Percentiles rank a stretch among this genome's conserved stretches.
These are phyloP conservation scores for Cutaneotrichosporon spelunceum DNA, from an alignment of 1,284 basidiomycete genomes.

Conservation along the genomic window DNA sequence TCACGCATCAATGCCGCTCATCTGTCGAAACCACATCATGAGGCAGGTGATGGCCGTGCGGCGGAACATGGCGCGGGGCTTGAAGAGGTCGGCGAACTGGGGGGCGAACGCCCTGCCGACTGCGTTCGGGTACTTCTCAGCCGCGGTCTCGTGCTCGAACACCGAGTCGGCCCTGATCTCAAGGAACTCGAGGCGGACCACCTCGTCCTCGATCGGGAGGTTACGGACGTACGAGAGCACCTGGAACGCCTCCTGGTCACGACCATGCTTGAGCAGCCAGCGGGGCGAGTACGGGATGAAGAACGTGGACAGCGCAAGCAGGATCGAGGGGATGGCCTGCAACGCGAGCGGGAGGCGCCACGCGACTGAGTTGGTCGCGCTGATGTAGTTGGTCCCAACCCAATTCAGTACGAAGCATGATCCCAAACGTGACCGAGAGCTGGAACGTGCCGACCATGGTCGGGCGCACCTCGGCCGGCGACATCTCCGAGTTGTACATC, in stretches of 20 bases:
- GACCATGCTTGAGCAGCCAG: conserved; percentile 61
- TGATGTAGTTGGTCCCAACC: conserved; percentile 61
- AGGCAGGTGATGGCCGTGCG: conserved; percentile 46
- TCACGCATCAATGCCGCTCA: conserved; percentile 34
- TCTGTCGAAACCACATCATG: conserved; percentile 49
- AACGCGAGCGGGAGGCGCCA: conserved; percentile 74
- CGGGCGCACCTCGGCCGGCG: conserved; percentile 72
- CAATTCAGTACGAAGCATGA: conserved; percentile 70
- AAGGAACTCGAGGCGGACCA: conserved; percentile 72
- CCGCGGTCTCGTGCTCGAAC: conserved; percentile 50
- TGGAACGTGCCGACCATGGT: conserved; percentile 67
- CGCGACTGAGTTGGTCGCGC: conserved; percentile 57
- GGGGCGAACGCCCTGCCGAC: conserved; percentile 15
- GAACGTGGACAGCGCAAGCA: conserved; percentile 47
- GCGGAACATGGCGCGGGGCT: conserved; percentile 29
- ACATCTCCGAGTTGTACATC: conserved; percentile 53
- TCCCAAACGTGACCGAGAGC: conserved; percentile 62
- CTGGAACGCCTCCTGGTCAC: conserved; percentile 64
- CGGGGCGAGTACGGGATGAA: conserved; percentile 59
- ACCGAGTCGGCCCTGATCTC: conserved; percentile 71
- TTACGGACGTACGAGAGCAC: conserved; percentile 62
- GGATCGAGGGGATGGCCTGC: conserved; percentile 62
- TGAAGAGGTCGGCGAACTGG: conserved; percentile 23
- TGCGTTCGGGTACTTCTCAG: conserved; percentile 21
- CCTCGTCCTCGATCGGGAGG: conserved; percentile 59